Percentiles rank a stretch among this genome's conserved stretches.
Conservation (phyloP, 106 monocot species). For the Xerophyta viscosa region DNA sequence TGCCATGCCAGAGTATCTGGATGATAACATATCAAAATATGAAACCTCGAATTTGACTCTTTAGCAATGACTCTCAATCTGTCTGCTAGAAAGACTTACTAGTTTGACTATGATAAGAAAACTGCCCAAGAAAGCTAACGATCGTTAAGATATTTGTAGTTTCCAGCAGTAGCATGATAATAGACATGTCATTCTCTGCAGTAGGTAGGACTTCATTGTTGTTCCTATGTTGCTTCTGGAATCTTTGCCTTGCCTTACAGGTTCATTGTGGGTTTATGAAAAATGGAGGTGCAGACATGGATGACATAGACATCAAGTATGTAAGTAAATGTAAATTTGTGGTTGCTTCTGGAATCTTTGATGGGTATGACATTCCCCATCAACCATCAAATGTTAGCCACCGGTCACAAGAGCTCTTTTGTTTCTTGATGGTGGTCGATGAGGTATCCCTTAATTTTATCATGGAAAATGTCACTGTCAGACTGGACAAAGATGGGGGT, state of each 20-base stretch:
- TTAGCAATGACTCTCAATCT: too few relatives aligned
- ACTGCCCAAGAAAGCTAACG: too few relatives aligned
- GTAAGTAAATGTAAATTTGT: constrained; percentile 77
- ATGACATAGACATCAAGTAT: constrained; percentile 59
- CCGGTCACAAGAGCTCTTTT: constrained; percentile 83
- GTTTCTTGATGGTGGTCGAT: constrained; percentile 95
- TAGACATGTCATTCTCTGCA: too few relatives aligned
- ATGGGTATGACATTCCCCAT: constrained; percentile 93
- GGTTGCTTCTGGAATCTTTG: constrained; percentile 97
- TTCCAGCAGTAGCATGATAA: too few relatives aligned
- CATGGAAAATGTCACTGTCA: constrained; percentile 50
- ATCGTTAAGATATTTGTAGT: too few relatives aligned
- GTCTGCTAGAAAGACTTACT: too few relatives aligned
- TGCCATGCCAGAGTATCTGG: too few relatives aligned
- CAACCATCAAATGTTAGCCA: constrained; percentile 82
- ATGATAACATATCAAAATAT: too few relatives aligned
- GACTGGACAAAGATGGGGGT: constrained; percentile 54
- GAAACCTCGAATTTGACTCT: too few relatives aligned
- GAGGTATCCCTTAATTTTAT: constrained; percentile 72
- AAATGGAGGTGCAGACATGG: constrained; percentile 91
- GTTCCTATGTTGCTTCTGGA: too few relatives aligned
- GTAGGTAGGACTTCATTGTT: too few relatives aligned
- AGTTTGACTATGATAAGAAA: too few relatives aligned
- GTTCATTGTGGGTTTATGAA: constrained; percentile 94
- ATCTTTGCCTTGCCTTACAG: constrained; percentile 19